Evolutionary conservation across 2,329 filamentous ascomycete species (phyloP), one percentile per base, ranked within the genome.

Genomic region (Phaeomoniella chlamydospora): DNA sequence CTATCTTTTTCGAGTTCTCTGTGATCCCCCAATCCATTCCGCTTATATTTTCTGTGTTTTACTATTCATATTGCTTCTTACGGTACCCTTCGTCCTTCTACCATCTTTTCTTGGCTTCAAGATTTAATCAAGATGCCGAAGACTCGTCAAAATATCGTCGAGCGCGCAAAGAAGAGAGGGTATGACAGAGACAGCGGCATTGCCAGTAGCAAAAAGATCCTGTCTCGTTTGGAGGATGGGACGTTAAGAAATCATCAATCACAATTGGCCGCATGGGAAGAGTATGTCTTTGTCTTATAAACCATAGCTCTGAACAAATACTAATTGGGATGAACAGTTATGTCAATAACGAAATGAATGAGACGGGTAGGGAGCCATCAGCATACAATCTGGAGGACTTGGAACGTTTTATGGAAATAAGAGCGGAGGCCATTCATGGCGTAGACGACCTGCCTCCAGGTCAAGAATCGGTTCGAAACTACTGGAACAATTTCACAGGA

Each of bases 401-500:
- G 31, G 10, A 33, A 33, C 10, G 15, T 14, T 33, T 33, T 14
- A 15, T 15, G 11, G 10, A 14, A 14, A 15, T 15, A 15, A 15
- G 10, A 14, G 31, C 31, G 15, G 9, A 15, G 10, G 31, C 31
- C 15, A 33, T 15, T 10, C 10, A 15, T 10, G 31, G 31, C 15
- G 14, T 14, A 15, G 10, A 33, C 10, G 10, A 14, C 10, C 10
- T 10, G 15, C 10, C 31, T 33, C 10, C 31, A 33, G 14, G 31
- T 14, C 10, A 10, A 15, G 11, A 11, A 14, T 10, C 31, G 10
- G 15, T 33, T 11, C 31, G 31, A 15, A 33, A 33, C 11, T 15
- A 15, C 10, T 33, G 10, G 31, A 33, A 33, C 31, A 15, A 33
- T 15, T 33, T 33, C 31, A 33, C 31, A 15, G 31, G 11, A 11